phyloP scores from a whole-genome alignment of 164 flowering plant species.

The Vitis cinerea region DNA sequence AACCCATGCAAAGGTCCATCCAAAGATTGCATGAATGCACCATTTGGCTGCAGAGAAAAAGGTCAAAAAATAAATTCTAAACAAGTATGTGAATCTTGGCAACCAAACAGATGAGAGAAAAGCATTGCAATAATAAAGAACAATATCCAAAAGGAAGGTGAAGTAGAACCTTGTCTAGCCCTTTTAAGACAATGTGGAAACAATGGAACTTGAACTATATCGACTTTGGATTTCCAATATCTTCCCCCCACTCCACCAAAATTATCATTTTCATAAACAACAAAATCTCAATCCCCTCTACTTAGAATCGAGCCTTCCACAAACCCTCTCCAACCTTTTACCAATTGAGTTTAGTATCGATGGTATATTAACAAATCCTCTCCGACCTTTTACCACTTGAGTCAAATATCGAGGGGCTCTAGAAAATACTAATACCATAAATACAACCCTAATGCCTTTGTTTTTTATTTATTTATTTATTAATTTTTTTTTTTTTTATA shows the following conservation, averaged over 20 bases:
- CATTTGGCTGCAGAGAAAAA: background rate
- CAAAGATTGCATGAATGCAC: too few species aligned
- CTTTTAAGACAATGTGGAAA: constrained; percentile 11
- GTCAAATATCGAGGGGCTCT: too few species aligned
- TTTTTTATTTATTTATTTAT: too few species aligned
- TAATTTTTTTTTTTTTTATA: too few species aligned
- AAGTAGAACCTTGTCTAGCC: constrained; percentile 18
- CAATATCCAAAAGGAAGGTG: constrained; percentile 3
- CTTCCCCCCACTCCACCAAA: constrained; percentile 15
- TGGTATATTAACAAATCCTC: too few species aligned
- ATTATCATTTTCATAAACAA: background rate
- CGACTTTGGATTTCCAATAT: constrained; percentile 15
- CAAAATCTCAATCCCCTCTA: constrained; percentile 1
- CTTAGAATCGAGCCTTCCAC: too few species aligned
- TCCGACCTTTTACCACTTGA: too few species aligned
- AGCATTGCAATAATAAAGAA: constrained; percentile 3
- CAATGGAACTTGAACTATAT: background rate
- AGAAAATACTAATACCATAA: too few species aligned
- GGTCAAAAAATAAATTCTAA: background rate
- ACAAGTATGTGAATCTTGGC: background rate
- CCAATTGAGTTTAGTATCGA: too few species aligned
- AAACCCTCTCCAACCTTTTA: too few species aligned
- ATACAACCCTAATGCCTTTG: too few species aligned
- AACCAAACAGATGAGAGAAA: background rate
- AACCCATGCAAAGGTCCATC: too few species aligned